phyloP scores from a whole-genome alignment of 768 basidiomycete species.

The Termitomyces sp. region DNA sequence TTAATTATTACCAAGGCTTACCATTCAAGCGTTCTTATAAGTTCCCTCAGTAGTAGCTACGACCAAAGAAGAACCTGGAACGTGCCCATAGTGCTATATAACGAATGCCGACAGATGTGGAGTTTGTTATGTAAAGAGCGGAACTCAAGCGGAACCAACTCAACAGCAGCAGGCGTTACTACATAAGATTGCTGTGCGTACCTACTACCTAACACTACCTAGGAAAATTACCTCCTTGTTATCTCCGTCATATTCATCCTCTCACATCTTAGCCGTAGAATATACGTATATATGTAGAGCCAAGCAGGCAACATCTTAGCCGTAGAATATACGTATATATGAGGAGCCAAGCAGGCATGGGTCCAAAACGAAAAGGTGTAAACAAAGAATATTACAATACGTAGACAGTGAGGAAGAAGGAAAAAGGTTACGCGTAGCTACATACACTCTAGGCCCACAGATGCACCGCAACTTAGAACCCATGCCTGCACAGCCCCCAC shows the following conservation, averaged over 20 bases:
- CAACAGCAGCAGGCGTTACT: no score
- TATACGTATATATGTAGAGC: background rate
- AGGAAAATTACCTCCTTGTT: background rate
- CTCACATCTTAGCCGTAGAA: background rate
- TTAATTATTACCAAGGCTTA: background rate
- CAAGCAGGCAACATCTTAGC: background rate
- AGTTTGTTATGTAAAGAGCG: background rate
- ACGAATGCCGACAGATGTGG: background rate
- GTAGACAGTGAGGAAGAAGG: constrained; percentile 18
- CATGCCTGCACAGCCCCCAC: constrained; percentile 8
- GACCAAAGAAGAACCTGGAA: background rate
- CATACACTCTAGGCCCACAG: constrained; percentile 19
- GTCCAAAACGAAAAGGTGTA: constrained; percentile 15
- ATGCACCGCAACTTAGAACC: constrained; percentile 22
- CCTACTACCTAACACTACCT: no score
- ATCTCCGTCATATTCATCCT: background rate
- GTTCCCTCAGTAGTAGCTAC: background rate
- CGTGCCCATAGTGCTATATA: background rate
- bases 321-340: background rate
- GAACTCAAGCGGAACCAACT: background rate
- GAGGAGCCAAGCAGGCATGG: background rate
- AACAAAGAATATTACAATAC: constrained; percentile 24
- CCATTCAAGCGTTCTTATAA: background rate
- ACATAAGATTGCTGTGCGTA: background rate
- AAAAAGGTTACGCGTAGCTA: constrained; percentile 19